These are phyloP conservation scores for Xylariaceae sp. DNA, from an alignment of 2,329 filamentous ascomycete species.

Conservation along the genomic window DNA sequence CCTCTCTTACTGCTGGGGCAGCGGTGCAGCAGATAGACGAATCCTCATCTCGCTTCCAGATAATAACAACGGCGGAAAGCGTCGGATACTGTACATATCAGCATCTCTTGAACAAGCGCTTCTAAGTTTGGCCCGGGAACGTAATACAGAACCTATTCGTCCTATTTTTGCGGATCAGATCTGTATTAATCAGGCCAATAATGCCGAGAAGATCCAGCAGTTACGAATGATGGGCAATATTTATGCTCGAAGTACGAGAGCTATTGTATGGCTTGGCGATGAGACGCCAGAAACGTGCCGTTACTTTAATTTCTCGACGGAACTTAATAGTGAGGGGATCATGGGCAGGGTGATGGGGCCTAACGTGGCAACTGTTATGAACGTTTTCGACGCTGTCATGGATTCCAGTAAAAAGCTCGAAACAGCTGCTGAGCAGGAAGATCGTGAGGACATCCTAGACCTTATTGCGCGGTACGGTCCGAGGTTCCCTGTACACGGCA, in stretches of 20 bases:
- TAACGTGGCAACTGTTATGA: slow-evolving; percentile 29
- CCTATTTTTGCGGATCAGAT: slow-evolving; percentile 34
- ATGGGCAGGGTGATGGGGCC: slow-evolving; percentile 35
- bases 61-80: slow-evolving; percentile 19
- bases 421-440: slow-evolving; percentile 27
- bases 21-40: slow-evolving; percentile 32
- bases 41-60: slow-evolving; percentile 32
- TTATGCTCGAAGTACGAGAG: slow-evolving; percentile 18
- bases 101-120: slow-evolving; percentile 42
- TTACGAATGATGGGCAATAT: slow-evolving; percentile 33
- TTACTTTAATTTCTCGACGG: slow-evolving; percentile 18
- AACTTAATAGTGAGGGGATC: slow-evolving; percentile 20
- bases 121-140: slow-evolving; percentile 27
- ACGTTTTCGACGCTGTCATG: slow-evolving; percentile 43
- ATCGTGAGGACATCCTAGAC: slow-evolving; percentile 39
- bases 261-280: slow-evolving; percentile 28
- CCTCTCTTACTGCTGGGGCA: slow-evolving; percentile 44
- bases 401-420: slow-evolving; percentile 30
- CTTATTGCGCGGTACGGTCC: slow-evolving; percentile 34
- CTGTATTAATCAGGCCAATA: slow-evolving; percentile 33
- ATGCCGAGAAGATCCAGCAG: slow-evolving; percentile 27
- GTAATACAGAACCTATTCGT: slow-evolving; percentile 12
- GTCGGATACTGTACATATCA: slow-evolving; percentile 35
- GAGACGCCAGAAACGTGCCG: slow-evolving; percentile 9
- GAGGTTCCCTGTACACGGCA: slow-evolving; percentile 37